phyloP scores from a whole-genome alignment of 2,329 filamentous ascomycete species.

The Trichophyton equinum region DNA sequence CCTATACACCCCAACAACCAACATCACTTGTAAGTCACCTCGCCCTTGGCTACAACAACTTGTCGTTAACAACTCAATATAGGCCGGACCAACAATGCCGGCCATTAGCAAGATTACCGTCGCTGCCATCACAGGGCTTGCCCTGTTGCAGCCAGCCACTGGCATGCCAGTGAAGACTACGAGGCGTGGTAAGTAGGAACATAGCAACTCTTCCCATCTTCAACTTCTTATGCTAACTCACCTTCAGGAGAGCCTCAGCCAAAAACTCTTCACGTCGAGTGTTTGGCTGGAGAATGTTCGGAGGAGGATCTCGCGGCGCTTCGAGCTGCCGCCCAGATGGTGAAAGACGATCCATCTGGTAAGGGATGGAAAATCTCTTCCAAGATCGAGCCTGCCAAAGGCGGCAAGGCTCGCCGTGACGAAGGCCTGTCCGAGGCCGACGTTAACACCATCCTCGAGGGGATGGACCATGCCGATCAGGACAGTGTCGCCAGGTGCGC shows the following conservation, averaged over 20 bases:
- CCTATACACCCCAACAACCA: no score
- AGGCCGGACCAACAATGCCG: background rate
- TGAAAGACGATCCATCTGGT: conserved; percentile 4
- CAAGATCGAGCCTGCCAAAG: background rate
- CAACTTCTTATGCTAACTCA: background rate
- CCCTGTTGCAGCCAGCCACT: background rate
- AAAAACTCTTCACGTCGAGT: conserved; percentile 4
- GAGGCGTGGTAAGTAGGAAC: background rate
- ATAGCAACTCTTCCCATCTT: background rate
- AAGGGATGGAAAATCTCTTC: conserved; percentile 6
- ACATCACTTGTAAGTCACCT: no score
- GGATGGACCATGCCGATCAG: background rate
- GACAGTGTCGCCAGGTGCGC: conserved; percentile 4
- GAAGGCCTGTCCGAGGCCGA: background rate
- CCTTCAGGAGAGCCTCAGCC: background rate
- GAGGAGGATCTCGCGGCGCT: conserved; percentile 3
- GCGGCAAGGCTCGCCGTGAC: conserved; percentile 4
- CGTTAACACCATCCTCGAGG: background rate
- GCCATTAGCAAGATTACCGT: background rate
- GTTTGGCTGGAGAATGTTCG: conserved; percentile 7
- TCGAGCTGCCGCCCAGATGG: conserved; percentile 1
- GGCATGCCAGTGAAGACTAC: background rate
- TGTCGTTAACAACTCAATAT: background rate
- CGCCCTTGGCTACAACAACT: background rate
- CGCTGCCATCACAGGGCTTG: background rate